phyloP scores from a whole-genome alignment of 768 basidiomycete species.

The Kwoniella dendrophila region DNA sequence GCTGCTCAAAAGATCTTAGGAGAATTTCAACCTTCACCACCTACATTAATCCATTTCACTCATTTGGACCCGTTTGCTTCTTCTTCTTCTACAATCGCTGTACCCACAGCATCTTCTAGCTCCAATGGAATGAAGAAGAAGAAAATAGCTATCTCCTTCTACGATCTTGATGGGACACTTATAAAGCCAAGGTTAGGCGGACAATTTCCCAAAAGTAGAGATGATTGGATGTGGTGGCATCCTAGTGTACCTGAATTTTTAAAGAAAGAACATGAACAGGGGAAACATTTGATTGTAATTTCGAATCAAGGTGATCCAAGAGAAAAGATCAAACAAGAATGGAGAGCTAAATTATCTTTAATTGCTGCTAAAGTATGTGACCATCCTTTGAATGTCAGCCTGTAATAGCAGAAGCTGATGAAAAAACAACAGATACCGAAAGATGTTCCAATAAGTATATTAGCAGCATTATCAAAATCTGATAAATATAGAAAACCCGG shows the following conservation, averaged over 20 bases:
- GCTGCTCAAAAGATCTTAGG: conserved; percentile 17
- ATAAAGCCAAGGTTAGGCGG: conserved; percentile 60
- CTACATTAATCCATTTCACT: conserved; percentile 47
- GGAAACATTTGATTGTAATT: conserved; percentile 69
- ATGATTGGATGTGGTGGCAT: conserved; percentile 76
- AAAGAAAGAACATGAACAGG: conserved; percentile 63
- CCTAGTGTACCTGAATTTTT: conserved; percentile 66
- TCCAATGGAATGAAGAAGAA: conserved; percentile 59
- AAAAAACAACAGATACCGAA: conserved; percentile 62
- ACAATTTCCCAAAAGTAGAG: conserved; percentile 60
- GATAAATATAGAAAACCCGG: conserved; percentile 84
- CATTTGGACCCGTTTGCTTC: conserved; percentile 50
- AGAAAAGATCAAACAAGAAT: conserved; percentile 59
- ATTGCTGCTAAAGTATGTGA: conserved; percentile 62
- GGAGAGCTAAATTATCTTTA: conserved; percentile 74
- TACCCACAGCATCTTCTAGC: conserved; percentile 57
- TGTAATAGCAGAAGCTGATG: neutral
- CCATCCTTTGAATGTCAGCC: conserved; percentile 40
- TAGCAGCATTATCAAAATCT: conserved; percentile 67
- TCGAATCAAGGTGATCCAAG: conserved; percentile 70
- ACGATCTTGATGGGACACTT: conserved; percentile 86
- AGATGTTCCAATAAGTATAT: conserved; percentile 71
- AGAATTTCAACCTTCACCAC: conserved; percentile 38
- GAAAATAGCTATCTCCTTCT: conserved; percentile 68
- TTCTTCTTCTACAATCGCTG: neutral